Percentiles rank a stretch among this genome's conserved stretches.
These are phyloP conservation scores for Sergeia podlipaevii DNA, from an alignment of 208 protist species.

Conservation along the genomic window DNA sequence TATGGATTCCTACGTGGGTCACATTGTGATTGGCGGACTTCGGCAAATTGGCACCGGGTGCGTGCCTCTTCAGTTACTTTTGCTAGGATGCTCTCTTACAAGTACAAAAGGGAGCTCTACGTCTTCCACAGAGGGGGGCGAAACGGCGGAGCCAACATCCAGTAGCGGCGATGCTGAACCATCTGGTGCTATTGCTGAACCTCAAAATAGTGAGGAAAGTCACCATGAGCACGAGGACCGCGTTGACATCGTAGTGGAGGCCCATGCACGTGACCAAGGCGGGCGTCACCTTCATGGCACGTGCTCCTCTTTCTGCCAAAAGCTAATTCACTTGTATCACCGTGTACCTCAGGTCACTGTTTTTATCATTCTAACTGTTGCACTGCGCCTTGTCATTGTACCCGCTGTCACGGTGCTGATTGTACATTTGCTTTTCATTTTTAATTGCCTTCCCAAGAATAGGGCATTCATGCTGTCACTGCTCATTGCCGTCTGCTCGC, in stretches of 20 bases:
- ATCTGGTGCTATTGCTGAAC: not conserved
- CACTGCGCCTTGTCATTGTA: constrained; percentile 51
- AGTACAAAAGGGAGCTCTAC: constrained; percentile 5
- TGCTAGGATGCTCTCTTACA: constrained; percentile 30
- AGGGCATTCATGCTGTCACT: constrained; percentile 55
- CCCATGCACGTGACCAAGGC: not conserved
- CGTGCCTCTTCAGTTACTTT: constrained; percentile 37
- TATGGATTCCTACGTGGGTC: constrained; percentile 13
- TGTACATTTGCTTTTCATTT: constrained; percentile 39
- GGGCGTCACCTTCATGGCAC: too few relatives aligned
- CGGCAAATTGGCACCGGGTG: constrained; percentile 24
- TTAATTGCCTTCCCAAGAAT: constrained; percentile 37
- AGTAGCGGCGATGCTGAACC: not conserved
- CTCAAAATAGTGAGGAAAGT: not conserved
- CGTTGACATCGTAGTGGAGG: not conserved
- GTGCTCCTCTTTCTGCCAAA: constrained; percentile 1
- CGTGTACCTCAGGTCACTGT: constrained; percentile 14
- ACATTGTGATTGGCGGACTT: constrained; percentile 26
- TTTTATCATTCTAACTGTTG: constrained; percentile 29
- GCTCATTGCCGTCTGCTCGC: constrained; percentile 53
- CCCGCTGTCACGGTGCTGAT: constrained; percentile 49
- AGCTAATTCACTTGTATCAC: constrained; percentile 2
- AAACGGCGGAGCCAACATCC: not conserved
- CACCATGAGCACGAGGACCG: not conserved
- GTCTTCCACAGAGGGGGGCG: not conserved